Evolutionary conservation across 1,284 basidiomycete genomes (phyloP), one percentile per base, ranked within the genome.

Genomic region (Tausonia pullulans): DNA sequence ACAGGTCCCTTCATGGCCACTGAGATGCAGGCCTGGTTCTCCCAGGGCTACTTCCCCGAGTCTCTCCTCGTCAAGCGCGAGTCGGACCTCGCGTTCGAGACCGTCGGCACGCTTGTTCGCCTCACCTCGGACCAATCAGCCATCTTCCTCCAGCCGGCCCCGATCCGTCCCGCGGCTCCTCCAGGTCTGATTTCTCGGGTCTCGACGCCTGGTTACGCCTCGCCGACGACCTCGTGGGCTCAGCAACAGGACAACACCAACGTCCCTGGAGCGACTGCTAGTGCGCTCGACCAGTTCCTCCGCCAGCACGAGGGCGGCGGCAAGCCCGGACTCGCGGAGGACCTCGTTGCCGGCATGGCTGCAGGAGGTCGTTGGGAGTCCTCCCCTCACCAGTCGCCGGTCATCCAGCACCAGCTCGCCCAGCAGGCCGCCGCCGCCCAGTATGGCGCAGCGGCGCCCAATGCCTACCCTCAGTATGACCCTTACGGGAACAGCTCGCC

Each of bases 11-110:
- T 98, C 81, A 82, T 82, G 53, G 91, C 88, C 41, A 83, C 87
- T 68, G 75, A 88, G 67, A 98, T 98, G 95, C 93, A 98, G 78
- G 90, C 90, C 70, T 98, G 95, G 95, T 88, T 86, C 74, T 85
- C 90, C 63, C 88, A 88, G 72, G 87, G 87, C 13, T 98, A 96
- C 78, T 97, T 98, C 74, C 80, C 83, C n/a, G 79, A 85, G 56
- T 86, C 90, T 68, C 81, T 98, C 44, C 83, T 89, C 48, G 86
- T 95, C 82, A 90, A 87, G 72, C 85, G 91, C 59, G 84, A 75
- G 53, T 60, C 67, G 44, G 77, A 79, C 64, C 69, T 69, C 5
- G 57, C 68, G 1, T 79, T 75, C 71, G 73, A 75, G 61, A 73
- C 74, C 10, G 65, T 66, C 43, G 61, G 61, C 2, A 66, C 65